Evolutionary conservation across 2,329 filamentous ascomycete genomes (phyloP), one percentile per base, ranked within the genome.

Genomic region (Fusarium temperatum): DNA sequence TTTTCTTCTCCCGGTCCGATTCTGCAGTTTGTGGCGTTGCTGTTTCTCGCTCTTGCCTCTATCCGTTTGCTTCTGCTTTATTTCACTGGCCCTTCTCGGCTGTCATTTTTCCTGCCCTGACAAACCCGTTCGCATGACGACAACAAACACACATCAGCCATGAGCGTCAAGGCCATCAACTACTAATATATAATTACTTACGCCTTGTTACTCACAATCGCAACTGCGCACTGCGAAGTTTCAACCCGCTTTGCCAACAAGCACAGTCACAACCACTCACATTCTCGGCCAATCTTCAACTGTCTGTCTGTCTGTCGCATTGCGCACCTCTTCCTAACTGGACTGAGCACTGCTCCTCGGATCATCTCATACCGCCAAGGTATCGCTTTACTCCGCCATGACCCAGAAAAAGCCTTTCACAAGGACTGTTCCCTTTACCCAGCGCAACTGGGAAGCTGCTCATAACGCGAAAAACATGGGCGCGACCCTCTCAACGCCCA

Each of bases 341-440:
- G 51, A 62, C 66, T 70, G 66, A 55, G 54, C 63, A 36, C 35
- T 42, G 50, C 53, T 70, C 56, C 32, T 55, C 62, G 68, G 65
- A 56, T 59, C 57, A 56, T 66, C 63, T 53, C 62, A 51, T 58
- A 59, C 60, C 45, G 78, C 75, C 76, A 81, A 83, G 81, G 80
- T 75, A 77, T 74, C 75, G 75, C 79, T 79, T 78, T 79, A 74
- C 35, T 73, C 79, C 80, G 82, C 81, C 81, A 89, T 89, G 87
- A 85, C 86, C 78, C 81, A 82, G 77, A 82, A 83, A 78, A 83
- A 80, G 78, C 82, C 83, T 72, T 85, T 83, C 77, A 83, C 84
- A 81, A 85, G 85, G 81, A 84, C 83, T 75, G 82, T 86, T 64
- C 87, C 88, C 68, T 89, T 87, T 80, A 85, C 89, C 68, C 86